Base-by-base conservation (phyloP, 2,329 filamentous ascomycete genomes). In the Amesomyces nigricolor region DNA sequence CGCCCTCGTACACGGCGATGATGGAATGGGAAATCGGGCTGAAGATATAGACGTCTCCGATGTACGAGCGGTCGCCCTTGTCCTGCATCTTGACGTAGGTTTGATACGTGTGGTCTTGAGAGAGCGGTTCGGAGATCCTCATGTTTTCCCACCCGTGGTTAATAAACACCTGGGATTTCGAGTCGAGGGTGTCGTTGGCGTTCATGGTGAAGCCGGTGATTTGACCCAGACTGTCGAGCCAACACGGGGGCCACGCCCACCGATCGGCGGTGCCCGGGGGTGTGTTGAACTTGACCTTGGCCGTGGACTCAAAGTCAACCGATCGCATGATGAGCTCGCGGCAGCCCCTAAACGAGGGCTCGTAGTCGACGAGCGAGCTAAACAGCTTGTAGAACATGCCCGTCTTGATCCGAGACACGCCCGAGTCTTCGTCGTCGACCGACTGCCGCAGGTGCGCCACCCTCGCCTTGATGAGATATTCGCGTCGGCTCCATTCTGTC, bases 381-480 rank as follows among this genome's bases (percentile, higher is more conserved):
- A 82, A 82, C 1, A 82, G 78, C 72, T 91, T 91, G 78, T 94
- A 94, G 13, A 86, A 85, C 73, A 91, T 81, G 35, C 86, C 86
- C 26, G 86, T 83, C 48, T 86, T 81, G 59, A 91, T 80, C 71
- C 88, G 87, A 67, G 87, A 86, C 11, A 10, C 32, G 29, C 86
- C 86, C 54, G 80, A 78, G 39, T 87, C 87, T 35, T 75, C 77
- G 63, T 80, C 73, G 53, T 87, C 85, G 57, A 82, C 85, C 8
- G 32, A 35, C 59, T 80, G 72, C 62, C 78, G 73, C 2, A 86
- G 76, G 26, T 75, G 71, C 17, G 83, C 75, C 53, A 86, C 77
- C 54, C 83, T 80, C 19, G 76, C 77, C 64, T 83, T 81, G 66
- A 92, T 82, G 37, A 90, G 75, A 66, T 91, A 89, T 62, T 79